A percentile compares a stretch with the other conserved stretches of the same genome.
These are phyloP conservation scores for Syzygium aromaticum DNA, from an alignment of 345 rosid species.

Conservation along the genomic window DNA sequence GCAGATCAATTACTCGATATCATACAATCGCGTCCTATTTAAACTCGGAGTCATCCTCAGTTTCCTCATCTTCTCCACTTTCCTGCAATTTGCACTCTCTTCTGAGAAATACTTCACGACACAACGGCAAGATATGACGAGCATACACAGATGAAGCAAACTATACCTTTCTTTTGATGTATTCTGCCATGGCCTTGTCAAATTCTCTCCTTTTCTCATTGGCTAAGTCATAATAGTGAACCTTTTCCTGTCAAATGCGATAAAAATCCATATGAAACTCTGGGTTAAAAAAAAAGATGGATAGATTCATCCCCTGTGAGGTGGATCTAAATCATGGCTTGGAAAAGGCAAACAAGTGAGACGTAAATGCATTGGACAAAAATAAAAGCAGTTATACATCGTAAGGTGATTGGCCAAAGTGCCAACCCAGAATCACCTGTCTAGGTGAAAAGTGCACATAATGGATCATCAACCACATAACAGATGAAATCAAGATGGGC, in stretches of 20 bases:
- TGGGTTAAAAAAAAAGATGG: background rate
- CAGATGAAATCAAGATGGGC: background rate
- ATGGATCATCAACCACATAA: background rate
- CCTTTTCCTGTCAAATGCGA: slow-evolving; percentile 57
- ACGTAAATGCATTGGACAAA: background rate
- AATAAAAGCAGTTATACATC: background rate
- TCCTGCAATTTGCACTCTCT: slow-evolving; percentile 32
- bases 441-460: background rate
- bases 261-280: background rate
- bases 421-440: background rate
- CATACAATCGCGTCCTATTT: slow-evolving; percentile 24
- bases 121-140: background rate
- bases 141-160: background rate
- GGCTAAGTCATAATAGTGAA: slow-evolving; percentile 89
- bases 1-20: background rate
- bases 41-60: slow-evolving; percentile 56
- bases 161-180: slow-evolving; percentile 56
- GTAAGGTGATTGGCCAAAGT: background rate
- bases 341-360: background rate
- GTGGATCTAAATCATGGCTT: background rate
- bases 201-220: slow-evolving; percentile 84
- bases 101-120: background rate
- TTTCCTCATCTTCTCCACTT: slow-evolving; percentile 50
- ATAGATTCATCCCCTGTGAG: background rate
- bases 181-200: slow-evolving; percentile 63